A percentile compares a stretch with the other conserved stretches of the same genome.
These are phyloP conservation scores for Vigna trinervia DNA, from an alignment of 306 rosid genomes.

Conservation along the genomic window DNA sequence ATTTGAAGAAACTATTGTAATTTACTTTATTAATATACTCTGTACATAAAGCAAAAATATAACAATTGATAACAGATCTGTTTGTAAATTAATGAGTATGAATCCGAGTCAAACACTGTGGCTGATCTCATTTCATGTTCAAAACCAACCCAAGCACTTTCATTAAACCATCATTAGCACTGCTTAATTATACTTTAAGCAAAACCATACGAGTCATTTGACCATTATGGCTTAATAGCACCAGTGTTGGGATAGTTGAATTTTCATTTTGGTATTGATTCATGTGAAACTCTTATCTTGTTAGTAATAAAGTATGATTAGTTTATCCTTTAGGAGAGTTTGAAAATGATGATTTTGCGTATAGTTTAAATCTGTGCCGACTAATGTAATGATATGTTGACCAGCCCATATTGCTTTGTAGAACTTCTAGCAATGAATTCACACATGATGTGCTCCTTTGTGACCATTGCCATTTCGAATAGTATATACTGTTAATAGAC, in stretches of 20 bases:
- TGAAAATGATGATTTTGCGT: slow-evolving; percentile 50
- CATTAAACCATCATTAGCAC: slow-evolving; percentile 26
- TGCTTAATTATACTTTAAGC: neutral
- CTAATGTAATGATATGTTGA: slow-evolving; percentile 55
- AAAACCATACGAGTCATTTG: neutral
- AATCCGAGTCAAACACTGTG: slow-evolving; percentile 19
- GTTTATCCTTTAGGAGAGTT: slow-evolving; percentile 29
- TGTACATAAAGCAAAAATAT: too few species aligned
- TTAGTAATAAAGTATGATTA: neutral
- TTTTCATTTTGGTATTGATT: slow-evolving; percentile 9
- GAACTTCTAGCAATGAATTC: slow-evolving; percentile 44
- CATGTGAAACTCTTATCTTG: slow-evolving; percentile 23
- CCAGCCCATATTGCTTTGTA: slow-evolving; percentile 47
- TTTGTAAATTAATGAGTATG: neutral
- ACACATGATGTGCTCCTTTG: slow-evolving; percentile 53
- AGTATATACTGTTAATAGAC: slow-evolving; percentile 36
- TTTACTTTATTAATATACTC: too few species aligned
- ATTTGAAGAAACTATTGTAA: too few species aligned
- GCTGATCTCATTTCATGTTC: slow-evolving; percentile 26
- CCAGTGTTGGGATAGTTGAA: slow-evolving; percentile 5
- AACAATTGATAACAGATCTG: neutral
- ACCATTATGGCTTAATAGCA: neutral
- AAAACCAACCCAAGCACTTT: slow-evolving; percentile 13
- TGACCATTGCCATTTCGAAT: slow-evolving; percentile 45
- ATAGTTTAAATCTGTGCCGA: slow-evolving; percentile 66